These are phyloP conservation scores for Hyaloperonospora brassicae DNA, from an alignment of 352 stramenopile species.

Conservation along the genomic window DNA sequence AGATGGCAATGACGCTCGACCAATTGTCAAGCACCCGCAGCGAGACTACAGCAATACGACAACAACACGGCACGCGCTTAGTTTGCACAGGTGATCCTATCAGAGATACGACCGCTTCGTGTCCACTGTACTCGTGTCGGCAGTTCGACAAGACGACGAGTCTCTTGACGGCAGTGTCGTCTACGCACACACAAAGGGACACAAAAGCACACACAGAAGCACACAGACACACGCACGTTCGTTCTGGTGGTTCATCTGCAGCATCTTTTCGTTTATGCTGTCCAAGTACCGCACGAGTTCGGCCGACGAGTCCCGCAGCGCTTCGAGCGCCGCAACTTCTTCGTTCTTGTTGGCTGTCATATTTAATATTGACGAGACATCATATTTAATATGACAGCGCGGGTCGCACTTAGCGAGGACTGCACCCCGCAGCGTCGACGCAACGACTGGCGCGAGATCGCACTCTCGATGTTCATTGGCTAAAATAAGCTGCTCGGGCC, in stretches of 20 bases:
- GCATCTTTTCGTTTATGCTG: slow-evolving; percentile 62
- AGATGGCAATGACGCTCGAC: slow-evolving; percentile 70
- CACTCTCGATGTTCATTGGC: slow-evolving; percentile 7
- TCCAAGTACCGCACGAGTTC: slow-evolving; percentile 71
- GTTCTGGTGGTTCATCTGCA: slow-evolving; percentile 76
- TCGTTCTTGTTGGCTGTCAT: slow-evolving; percentile 57
- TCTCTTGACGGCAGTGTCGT: no score
- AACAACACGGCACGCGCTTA: no score
- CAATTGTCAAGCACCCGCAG: slow-evolving; percentile 76
- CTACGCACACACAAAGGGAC: no score
- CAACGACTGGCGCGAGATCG: slow-evolving; percentile 10
- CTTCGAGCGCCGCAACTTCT: slow-evolving; percentile 71
- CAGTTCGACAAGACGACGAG: not conserved
- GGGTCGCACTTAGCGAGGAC: no score
- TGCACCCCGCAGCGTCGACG: not conserved
- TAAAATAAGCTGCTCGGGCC: not conserved
- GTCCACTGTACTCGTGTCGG: not conserved
- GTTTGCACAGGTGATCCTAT: no score
- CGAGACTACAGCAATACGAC: slow-evolving; percentile 34
- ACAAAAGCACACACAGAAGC: no score
- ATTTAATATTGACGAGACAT: not conserved
- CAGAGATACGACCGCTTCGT: no score
- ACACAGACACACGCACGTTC: slow-evolving; percentile 37
- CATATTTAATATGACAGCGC: not conserved
- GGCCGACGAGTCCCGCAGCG: slow-evolving; percentile 64